Evolutionary conservation across 805 yeast species (phyloP).

Genomic region (Candida tibetensis): DNA sequence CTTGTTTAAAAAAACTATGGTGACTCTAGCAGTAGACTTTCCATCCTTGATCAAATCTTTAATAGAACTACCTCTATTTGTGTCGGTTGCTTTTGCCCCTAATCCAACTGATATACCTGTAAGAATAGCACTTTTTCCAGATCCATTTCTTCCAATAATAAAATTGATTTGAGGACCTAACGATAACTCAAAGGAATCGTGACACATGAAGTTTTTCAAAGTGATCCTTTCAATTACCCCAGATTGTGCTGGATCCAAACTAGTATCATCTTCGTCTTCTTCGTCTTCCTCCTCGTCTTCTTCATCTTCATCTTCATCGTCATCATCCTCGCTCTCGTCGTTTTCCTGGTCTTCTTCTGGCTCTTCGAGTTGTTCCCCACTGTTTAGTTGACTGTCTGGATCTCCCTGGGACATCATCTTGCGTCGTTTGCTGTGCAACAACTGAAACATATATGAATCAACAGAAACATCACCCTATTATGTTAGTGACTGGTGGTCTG

Average conservation of each 20-base stretch:
- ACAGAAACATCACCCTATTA: slow-evolving; percentile 8
- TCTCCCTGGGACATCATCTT: slow-evolving; percentile 3
- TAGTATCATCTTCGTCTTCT: slow-evolving; percentile 14
- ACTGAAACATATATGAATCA: slow-evolving; percentile 11
- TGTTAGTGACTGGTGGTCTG: slow-evolving; percentile 5
- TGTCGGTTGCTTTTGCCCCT: slow-evolving; percentile 84
- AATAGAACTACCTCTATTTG: slow-evolving; percentile 77
- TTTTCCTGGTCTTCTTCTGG: neutral
- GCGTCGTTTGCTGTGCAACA: slow-evolving; percentile 4
- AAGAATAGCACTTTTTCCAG: slow-evolving; percentile 85
- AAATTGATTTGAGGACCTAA: slow-evolving; percentile 82
- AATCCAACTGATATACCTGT: slow-evolving; percentile 85
- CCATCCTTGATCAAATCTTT: slow-evolving; percentile 78
- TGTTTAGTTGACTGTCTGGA: slow-evolving; percentile 4
- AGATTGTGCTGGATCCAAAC: slow-evolving; percentile 38
- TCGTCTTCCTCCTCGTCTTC: slow-evolving; percentile 16
- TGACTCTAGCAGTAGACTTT: slow-evolving; percentile 60
- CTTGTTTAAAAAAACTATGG: slow-evolving; percentile 60
- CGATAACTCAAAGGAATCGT: slow-evolving; percentile 69
- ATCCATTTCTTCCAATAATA: slow-evolving; percentile 86
- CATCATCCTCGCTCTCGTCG: slow-evolving; percentile 6
- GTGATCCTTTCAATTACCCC: slow-evolving; percentile 68
- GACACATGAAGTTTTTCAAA: slow-evolving; percentile 85
- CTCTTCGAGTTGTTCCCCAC: too few relatives aligned
- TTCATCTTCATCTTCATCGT: slow-evolving; percentile 12